A percentile compares a stretch with the other conserved stretches of the same genome.
These are phyloP conservation scores for Rostrohypoxylon terebratum DNA, from an alignment of 495 filamentous ascomycete species.

Conservation along the genomic window DNA sequence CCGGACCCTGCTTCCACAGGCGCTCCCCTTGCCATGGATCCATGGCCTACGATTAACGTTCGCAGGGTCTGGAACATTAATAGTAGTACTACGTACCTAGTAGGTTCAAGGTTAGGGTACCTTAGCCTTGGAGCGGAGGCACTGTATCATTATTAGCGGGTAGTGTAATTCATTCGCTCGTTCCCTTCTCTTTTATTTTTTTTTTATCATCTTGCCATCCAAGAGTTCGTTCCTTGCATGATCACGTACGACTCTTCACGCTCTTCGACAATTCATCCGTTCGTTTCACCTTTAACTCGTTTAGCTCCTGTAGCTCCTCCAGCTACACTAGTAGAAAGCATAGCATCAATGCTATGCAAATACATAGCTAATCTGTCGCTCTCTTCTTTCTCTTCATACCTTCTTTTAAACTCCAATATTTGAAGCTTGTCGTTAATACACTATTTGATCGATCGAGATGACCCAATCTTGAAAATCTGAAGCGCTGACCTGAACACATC, in stretches of 20 bases:
- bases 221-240: conserved; percentile 36
- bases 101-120: background rate
- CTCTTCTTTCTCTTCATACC: conserved; percentile 24
- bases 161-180: conserved; percentile 14
- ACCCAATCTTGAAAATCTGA: conserved; percentile 20
- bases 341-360: conserved; percentile 15
- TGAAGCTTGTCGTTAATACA: background rate
- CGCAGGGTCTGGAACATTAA: conserved; percentile 36
- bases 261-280: conserved; percentile 28
- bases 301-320: no score
- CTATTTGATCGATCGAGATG: background rate
- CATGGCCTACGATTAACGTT: background rate
- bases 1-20: conserved; percentile 21
- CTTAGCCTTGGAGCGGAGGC: no score
- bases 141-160: no score
- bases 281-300: conserved; percentile 30
- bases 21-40: background rate
- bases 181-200: no score
- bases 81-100: no score
- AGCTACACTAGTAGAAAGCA: no score
- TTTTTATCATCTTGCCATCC: conserved; percentile 26
- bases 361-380: conserved; percentile 18
- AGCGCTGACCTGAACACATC: conserved; percentile 5
- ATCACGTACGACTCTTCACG: conserved; percentile 33
- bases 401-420: conserved; percentile 18